These are phyloP conservation scores for Ophiostoma australiae DNA, from an alignment of 2,329 filamentous ascomycete species.

Conservation along the genomic window DNA sequence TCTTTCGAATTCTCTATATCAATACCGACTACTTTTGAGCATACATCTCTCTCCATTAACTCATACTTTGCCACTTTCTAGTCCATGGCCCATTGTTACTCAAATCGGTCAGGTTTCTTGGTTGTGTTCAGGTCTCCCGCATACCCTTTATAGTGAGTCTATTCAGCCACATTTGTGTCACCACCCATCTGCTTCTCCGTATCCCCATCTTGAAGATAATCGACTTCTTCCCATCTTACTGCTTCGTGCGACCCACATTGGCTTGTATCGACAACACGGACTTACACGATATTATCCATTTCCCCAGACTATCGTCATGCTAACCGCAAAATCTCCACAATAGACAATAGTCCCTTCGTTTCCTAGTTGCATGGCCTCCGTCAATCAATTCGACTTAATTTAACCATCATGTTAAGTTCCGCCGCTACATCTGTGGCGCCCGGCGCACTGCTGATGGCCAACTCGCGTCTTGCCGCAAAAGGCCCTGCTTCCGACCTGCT, in stretches of 20 bases:
- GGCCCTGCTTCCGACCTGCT: slow-evolving; percentile 23
- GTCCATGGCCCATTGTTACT: background rate
- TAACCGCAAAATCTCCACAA: slow-evolving; percentile 10
- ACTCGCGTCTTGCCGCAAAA: slow-evolving; percentile 19
- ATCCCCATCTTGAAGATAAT: background rate
- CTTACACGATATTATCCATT: slow-evolving; percentile 9
- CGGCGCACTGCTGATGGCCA: slow-evolving; percentile 20
- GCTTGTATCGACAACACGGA: background rate
- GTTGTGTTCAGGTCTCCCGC: background rate
- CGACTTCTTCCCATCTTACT: slow-evolving; percentile 6
- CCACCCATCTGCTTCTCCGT: background rate
- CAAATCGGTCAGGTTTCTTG: background rate
- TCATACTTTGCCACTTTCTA: background rate
- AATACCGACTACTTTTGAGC: background rate
- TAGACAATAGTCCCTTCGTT: background rate
- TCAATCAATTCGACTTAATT: background rate
- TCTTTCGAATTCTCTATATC: background rate
- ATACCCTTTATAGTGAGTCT: slow-evolving; percentile 1
- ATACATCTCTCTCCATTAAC: background rate
- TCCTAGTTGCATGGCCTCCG: background rate
- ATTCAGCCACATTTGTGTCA: too few relatives aligned
- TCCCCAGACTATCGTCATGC: background rate
- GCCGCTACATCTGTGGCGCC: slow-evolving; percentile 23
- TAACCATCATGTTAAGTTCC: slow-evolving; percentile 26
- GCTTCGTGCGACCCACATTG: background rate